Percentiles rank a stretch among this genome's conserved stretches.
phyloP scores from a whole-genome alignment of 495 filamentous ascomycete species.

The Cercophora sp. region DNA sequence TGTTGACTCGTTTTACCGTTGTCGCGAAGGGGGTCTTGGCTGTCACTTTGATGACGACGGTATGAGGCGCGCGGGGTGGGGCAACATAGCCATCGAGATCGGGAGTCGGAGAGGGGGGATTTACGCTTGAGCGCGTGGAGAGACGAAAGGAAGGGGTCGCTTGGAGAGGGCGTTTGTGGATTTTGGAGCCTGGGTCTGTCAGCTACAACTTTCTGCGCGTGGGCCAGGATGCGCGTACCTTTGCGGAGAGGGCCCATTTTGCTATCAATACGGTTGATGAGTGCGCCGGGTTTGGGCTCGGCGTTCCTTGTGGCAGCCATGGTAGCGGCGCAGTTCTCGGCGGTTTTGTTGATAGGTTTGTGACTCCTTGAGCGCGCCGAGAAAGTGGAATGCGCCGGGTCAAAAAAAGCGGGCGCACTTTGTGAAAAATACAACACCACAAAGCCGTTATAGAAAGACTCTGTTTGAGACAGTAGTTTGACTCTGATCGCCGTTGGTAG shows the following conservation, averaged over 20 bases:
- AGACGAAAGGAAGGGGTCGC: conserved; percentile 4
- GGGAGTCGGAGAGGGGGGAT: conserved; percentile 31
- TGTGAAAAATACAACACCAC: no score
- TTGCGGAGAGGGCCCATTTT: conserved; percentile 48
- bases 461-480: no score
- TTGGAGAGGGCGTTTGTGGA: conserved; percentile 28
- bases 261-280: conserved; percentile 24
- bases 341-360: no score
- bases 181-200: conserved; percentile 20
- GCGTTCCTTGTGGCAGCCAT: background rate
- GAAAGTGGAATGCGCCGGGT: no score
- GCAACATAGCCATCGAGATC: conserved; percentile 65
- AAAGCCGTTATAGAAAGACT: no score
- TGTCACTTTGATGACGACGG: conserved; percentile 69
- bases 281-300: background rate
- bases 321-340: no score
- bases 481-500: no score
- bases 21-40: conserved; percentile 71
- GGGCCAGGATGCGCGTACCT: no score
- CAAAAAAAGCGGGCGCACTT: no score
- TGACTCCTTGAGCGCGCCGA: no score
- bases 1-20: conserved; percentile 74
- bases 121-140: background rate
- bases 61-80: conserved; percentile 50
- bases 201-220: background rate